phyloP scores from a whole-genome alignment of 805 yeast species.

The Yarrowia sp. region DNA sequence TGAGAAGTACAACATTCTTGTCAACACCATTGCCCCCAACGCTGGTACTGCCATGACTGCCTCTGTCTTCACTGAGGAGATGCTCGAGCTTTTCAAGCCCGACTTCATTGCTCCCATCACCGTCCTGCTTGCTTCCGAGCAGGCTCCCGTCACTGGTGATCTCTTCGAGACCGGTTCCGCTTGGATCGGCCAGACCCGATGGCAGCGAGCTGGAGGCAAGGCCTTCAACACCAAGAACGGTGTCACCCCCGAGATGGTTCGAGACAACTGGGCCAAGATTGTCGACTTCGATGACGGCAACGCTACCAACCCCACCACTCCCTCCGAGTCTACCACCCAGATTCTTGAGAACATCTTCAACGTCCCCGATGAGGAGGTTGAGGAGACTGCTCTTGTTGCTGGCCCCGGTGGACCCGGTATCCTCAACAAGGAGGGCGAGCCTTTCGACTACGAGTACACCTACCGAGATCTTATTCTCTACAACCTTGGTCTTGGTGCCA shows the following conservation, averaged over 20 bases:
- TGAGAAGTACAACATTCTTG: slow-evolving; percentile 67
- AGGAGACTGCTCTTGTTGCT: slow-evolving; percentile 44
- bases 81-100: slow-evolving; percentile 80
- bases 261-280: slow-evolving; percentile 64
- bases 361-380: slow-evolving; percentile 48
- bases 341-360: slow-evolving; percentile 53
- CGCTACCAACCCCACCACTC: slow-evolving; percentile 55
- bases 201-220: slow-evolving; percentile 91
- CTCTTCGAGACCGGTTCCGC: slow-evolving; percentile 94
- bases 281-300: slow-evolving; percentile 59
- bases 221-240: slow-evolving; percentile 47
- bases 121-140: slow-evolving; percentile 73
- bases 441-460: slow-evolving; percentile 54
- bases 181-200: slow-evolving; percentile 92
- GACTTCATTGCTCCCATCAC: slow-evolving; percentile 87
- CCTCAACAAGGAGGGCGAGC: slow-evolving; percentile 44
- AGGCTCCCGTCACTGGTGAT: slow-evolving; percentile 72
- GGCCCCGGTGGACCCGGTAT: slow-evolving; percentile 49
- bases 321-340: slow-evolving; percentile 77
- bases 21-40: slow-evolving; percentile 89
- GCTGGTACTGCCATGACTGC: slow-evolving; percentile 98
- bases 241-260: slow-evolving; percentile 66
- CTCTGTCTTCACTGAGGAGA: slow-evolving; percentile 76
- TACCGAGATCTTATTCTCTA: slow-evolving; percentile 75
- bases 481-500: slow-evolving; percentile 88